Conservation (phyloP, 208 protist genomes). For the Leishmania aethiopica region DNA sequence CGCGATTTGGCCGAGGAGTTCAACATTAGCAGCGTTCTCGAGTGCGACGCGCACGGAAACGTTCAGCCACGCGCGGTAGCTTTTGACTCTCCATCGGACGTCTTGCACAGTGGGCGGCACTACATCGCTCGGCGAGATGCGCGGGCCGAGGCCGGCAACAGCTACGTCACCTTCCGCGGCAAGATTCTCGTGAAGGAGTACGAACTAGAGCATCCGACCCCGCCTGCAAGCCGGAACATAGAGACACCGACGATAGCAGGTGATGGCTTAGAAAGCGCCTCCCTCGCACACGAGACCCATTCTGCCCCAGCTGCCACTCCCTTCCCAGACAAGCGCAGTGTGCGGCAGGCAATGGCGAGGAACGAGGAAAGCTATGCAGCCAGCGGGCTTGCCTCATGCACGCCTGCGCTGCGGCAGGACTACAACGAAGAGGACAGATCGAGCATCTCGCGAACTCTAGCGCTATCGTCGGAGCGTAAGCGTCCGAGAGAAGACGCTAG, state of each 20-base stretch:
- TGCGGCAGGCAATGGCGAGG: background rate
- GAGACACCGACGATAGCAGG: background rate
- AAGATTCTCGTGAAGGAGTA: conserved; percentile 88
- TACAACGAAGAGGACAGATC: conserved; percentile 1
- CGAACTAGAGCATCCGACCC: conserved; percentile 53
- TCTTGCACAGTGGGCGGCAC: conserved; percentile 73
- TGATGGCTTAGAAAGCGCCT: background rate
- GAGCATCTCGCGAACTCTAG: conserved; percentile 27
- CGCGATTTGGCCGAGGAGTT: conserved; percentile 77
- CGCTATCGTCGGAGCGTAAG: conserved; percentile 26
- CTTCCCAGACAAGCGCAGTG: conserved; percentile 6
- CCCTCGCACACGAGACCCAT: background rate
- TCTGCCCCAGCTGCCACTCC: conserved; percentile 13
- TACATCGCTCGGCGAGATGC: conserved; percentile 80
- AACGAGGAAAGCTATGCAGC: conserved; percentile 11
- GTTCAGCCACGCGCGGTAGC: conserved; percentile 75
- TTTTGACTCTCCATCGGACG: conserved; percentile 82
- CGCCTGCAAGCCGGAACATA: conserved; percentile 6
- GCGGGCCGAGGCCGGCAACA: conserved; percentile 35
- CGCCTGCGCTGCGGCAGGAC: background rate
- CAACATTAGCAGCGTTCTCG: conserved; percentile 82
- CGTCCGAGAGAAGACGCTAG: conserved; percentile 26
- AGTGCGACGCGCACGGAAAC: conserved; percentile 72
- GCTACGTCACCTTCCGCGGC: conserved; percentile 75
- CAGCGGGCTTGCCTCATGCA: background rate